phyloP scores from a whole-genome alignment of 306 rosid genomes.

The Prinsepia uniflora region DNA sequence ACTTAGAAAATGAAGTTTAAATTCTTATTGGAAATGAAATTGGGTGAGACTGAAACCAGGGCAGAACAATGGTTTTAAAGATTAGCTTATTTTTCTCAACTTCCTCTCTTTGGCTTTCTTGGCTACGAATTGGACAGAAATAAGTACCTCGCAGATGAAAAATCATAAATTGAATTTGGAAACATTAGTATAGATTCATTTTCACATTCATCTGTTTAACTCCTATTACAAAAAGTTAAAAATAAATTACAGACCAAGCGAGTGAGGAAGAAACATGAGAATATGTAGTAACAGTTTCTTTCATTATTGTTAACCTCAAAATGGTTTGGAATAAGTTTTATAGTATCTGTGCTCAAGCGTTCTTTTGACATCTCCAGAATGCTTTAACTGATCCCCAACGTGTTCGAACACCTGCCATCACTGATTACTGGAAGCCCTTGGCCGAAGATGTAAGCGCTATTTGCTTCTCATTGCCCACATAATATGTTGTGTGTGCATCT shows the following conservation, averaged over 20 bases:
- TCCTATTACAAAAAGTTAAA: neutral
- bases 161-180: neutral
- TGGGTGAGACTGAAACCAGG: neutral
- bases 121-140: neutral
- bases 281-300: neutral
- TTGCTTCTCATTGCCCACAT: conserved; percentile 22
- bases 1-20: neutral
- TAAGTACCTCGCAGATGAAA: neutral
- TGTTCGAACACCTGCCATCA: conserved; percentile 82
- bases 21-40: neutral
- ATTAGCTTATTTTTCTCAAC: neutral
- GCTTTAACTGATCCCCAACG: conserved; percentile 94
- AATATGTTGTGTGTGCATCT: neutral
- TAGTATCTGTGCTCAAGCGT: neutral
- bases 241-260: neutral
- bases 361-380: conserved; percentile 48
- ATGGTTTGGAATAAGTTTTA: neutral
- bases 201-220: neutral
- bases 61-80: neutral
- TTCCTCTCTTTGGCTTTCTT: neutral
- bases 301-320: neutral
- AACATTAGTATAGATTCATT: neutral
- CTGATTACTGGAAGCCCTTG: conserved; percentile 91
- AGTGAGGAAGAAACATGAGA: neutral
- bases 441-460: conserved; percentile 82